phyloP scores from a whole-genome alignment of 2,329 filamentous ascomycete species.

The Dactylellina haptotyla region DNA sequence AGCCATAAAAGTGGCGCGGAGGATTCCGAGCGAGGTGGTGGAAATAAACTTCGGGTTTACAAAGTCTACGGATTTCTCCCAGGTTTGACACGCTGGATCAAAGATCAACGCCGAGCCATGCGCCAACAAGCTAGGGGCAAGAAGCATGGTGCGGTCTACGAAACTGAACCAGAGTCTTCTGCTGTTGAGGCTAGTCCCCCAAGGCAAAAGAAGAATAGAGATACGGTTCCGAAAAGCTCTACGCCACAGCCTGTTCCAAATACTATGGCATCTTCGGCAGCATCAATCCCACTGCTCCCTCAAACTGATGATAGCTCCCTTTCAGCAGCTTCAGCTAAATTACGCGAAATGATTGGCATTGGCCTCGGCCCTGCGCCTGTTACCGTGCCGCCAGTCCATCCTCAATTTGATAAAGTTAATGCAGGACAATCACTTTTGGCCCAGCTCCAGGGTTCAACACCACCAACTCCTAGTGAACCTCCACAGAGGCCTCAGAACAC shows the following conservation, averaged over 20 bases:
- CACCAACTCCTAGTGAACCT: constrained; percentile 19
- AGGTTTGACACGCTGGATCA: constrained; percentile 87
- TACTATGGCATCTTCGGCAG: neutral
- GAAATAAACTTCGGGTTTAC: constrained; percentile 88
- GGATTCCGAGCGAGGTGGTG: constrained; percentile 66
- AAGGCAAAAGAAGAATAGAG: constrained; percentile 29
- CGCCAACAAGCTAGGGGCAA: constrained; percentile 43
- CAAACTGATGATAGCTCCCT: constrained; percentile 24
- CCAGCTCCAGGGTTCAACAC: constrained; percentile 39
- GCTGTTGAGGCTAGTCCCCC: constrained; percentile 48
- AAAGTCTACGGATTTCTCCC: constrained; percentile 95
- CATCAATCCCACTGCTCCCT: no score
- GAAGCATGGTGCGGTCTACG: constrained; percentile 46
- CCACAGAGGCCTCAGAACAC: constrained; percentile 17
- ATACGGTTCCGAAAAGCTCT: neutral
- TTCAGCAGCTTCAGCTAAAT: constrained; percentile 36
- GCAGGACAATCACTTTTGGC: constrained; percentile 48
- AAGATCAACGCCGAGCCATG: constrained; percentile 37
- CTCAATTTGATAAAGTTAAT: constrained; percentile 47
- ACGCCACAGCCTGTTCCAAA: neutral
- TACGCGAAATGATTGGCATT: constrained; percentile 49
- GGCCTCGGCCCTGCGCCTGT: constrained; percentile 7
- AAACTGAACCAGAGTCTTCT: constrained; percentile 55
- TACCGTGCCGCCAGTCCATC: neutral
- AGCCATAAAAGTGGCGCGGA: constrained; percentile 71